Base-by-base conservation (phyloP, 371 early-diverging fungal species). In the Mucor plumbeus region DNA sequence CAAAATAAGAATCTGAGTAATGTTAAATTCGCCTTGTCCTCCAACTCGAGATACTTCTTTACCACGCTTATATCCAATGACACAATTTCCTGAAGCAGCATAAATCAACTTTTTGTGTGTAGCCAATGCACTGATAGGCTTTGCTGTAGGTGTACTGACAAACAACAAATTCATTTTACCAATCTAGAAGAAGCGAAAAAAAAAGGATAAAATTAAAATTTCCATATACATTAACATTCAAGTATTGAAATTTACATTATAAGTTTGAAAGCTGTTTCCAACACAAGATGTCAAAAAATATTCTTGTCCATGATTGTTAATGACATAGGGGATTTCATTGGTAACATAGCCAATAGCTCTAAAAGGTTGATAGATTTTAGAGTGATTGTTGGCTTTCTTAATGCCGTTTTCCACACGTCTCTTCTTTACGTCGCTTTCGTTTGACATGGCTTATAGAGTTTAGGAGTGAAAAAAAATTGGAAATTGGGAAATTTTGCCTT, bases 261-360 rank as follows among this genome's bases (percentile, higher is more conserved):
- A 97, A 5, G 95, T 88, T 50, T 97, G 95, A 76, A 91, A 98
- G 59, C 90, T 90, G 57, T 85, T 80, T 8, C 95, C 97, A 40
- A 97, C 89, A 35, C 90, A 87, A 11, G 95, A 90, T 4, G 96
- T 95, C 50, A 96, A 72, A 67, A 94, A 94, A 59, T 87, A 88
- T 13, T 87, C 84, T 47, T 90, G 82, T 1, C 98, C 97, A 50
- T 88, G 82, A 53, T 87, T 83, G 80, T 95, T 94, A 57, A 97
- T 78, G 33, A 85, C 81, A 75, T 94, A 87, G 14, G 95, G 91
- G 26, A 91, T 72, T 54, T 92, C 90, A 66, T 89, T 88, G 65
- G 94, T 90, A 36, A 96, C 88, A 77, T 94, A 93, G 40, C 98
- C 97, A 39, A 97, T 84, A 4, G 96, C 94, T 67, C 96, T 83